Evolutionary conservation across 75 land plant genomes (phyloP).

Genomic region (Cupressus sempervirens): DNA sequence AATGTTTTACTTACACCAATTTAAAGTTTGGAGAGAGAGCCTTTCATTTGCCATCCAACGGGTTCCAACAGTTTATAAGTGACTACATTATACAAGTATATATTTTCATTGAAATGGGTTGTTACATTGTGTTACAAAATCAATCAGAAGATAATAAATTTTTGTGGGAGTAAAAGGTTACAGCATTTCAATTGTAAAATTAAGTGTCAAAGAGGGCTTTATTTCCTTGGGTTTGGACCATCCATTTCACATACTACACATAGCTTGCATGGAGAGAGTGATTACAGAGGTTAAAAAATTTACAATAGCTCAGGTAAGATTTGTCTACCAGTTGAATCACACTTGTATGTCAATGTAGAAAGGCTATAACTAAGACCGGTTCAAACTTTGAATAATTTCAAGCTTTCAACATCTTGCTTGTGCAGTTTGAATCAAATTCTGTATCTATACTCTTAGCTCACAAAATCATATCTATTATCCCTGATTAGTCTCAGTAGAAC

Average conservation of each 20-base stretch:
- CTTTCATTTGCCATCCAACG: neutral
- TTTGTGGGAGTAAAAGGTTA: neutral
- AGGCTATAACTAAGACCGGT: neutral
- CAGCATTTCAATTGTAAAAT: neutral
- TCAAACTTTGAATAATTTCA: neutral
- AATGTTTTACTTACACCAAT: neutral
- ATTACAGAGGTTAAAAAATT: neutral
- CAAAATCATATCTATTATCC: too few relatives aligned
- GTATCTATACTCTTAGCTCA: neutral
- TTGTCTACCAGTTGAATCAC: neutral
- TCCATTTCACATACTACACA: neutral
- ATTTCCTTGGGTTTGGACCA: neutral
- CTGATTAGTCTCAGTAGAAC: neutral
- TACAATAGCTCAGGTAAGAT: neutral
- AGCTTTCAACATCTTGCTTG: neutral
- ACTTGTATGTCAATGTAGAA: neutral
- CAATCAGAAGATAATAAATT: neutral
- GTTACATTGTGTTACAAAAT: neutral
- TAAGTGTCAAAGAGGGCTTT: neutral
- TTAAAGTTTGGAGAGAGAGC: neutral
- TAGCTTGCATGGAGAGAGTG: neutral
- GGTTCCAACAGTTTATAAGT: neutral
- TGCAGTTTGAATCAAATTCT: neutral
- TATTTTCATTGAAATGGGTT: neutral
- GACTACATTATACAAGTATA: neutral